Conservation (phyloP, 1,284 basidiomycete genomes). For the Moesziomyces sp. region DNA sequence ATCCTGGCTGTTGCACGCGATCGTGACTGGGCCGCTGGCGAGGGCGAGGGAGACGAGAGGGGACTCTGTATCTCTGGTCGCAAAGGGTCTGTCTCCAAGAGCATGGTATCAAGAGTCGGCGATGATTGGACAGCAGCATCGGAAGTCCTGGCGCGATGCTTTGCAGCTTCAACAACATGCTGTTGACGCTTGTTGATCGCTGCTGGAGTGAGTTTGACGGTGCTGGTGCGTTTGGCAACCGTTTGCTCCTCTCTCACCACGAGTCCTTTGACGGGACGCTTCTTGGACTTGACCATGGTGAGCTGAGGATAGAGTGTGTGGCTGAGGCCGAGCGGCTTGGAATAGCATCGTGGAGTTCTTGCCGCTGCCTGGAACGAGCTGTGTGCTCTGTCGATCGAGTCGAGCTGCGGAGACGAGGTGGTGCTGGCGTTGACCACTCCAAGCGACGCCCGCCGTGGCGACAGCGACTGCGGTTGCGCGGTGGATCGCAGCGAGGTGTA, state of each 20-base stretch:
- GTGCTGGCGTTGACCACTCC: not conserved
- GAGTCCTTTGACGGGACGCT: constrained; percentile 13
- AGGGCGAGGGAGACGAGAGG: not conserved
- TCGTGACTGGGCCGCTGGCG: not conserved
- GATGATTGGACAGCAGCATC: not conserved
- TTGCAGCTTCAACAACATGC: constrained; percentile 9
- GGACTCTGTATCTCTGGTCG: not conserved
- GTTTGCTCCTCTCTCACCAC: constrained; percentile 11
- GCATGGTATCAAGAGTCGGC: not conserved
- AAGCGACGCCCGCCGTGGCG: constrained; percentile 4
- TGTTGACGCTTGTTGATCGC: constrained; percentile 11
- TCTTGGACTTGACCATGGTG: constrained; percentile 41
- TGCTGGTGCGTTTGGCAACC: constrained; percentile 10
- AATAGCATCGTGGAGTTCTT: constrained; percentile 26
- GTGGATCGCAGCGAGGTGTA: constrained; percentile 26
- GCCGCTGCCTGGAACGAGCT: constrained; percentile 24
- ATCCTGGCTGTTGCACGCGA: not conserved
- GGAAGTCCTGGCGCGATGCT: constrained; percentile 9
- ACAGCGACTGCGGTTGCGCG: not conserved
- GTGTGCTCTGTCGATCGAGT: constrained; percentile 16
- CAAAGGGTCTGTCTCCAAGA: not conserved
- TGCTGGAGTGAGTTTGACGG: constrained; percentile 1
- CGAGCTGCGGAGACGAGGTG: not conserved
- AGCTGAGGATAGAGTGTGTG: constrained; percentile 4
- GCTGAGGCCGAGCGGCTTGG: constrained; percentile 12